Base-by-base conservation (phyloP, 2,329 filamentous ascomycete genomes). In the Berkeleyomyces rouxiae region DNA sequence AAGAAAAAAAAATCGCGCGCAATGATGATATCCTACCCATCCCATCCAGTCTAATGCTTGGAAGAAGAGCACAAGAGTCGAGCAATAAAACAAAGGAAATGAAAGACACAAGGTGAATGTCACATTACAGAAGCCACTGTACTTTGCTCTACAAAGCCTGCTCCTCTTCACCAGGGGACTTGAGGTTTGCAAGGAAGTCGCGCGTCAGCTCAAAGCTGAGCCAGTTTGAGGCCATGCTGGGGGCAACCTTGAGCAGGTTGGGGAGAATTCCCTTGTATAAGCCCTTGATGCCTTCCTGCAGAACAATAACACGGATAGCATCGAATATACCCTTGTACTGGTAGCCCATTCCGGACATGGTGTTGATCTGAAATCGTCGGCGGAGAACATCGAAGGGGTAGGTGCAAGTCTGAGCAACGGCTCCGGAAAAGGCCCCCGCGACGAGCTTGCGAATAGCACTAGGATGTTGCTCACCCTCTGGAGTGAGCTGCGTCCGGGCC, bases 211-310 rank as follows among this genome's bases (percentile, higher is more conserved):
- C 93, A 71, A 95, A 99, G 73, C 91, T 96, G 65, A 97, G 82
- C 92, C 93, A 99, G 74, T 89, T 96, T 68, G 90, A 95, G 13
- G 93, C 93, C 92, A 99, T 99, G 72, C 91, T 97, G 3, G 93
- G 93, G 6, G 93, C 92, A 13, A 99, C 93, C 74, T 99, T 99
- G 65, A 99, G 81, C 31, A 99, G 78, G 70, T 99, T 99, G 0
- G 93, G 93, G 13, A 91, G 83, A 67, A 99, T 92, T 63, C 93
- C 93, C 74, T 97, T 99, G 79, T 97, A 99, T 51, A 99, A 76
- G 59, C 93, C 93, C 65, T 79, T 79, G 61, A 92, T 46, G 39
- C 93, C 93, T 75, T 99, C 93, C 68, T 95, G 84, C 57, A 81
- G 75, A 62, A 96, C 73, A 69, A 99, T 99, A 59, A 88, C 83